A percentile compares a stretch with the other conserved stretches of the same genome.
phyloP scores from a whole-genome alignment of 2,329 filamentous ascomycete genomes.

The Botrytis hyacinthi region DNA sequence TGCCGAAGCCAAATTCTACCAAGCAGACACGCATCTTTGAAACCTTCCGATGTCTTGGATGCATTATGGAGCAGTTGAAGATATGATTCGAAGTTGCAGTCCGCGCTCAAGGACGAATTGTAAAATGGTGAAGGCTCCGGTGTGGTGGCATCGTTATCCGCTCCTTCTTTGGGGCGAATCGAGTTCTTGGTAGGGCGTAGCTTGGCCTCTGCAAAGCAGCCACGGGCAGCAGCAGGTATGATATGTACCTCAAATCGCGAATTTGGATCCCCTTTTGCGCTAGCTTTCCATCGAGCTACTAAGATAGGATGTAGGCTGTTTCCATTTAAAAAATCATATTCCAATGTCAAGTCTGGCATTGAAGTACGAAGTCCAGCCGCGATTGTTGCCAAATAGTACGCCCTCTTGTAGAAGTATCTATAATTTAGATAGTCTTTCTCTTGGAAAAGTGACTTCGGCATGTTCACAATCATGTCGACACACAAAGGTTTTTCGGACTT shows the following conservation, averaged over 20 bases:
- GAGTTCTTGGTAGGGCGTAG: constrained; percentile 68
- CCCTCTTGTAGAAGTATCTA: constrained; percentile 91
- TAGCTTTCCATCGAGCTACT: constrained; percentile 42
- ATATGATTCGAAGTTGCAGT: constrained; percentile 70
- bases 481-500: constrained; percentile 58
- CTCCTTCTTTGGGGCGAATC: constrained; percentile 56
- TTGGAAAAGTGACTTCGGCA: constrained; percentile 78
- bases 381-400: constrained; percentile 85
- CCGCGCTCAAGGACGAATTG: constrained; percentile 79
- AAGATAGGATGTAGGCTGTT: constrained; percentile 74
- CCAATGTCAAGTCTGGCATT: constrained; percentile 51
- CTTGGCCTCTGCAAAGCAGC: constrained; percentile 69
- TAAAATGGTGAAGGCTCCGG: constrained; percentile 73
- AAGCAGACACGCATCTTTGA: constrained; percentile 79
- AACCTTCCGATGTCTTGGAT: constrained; percentile 55
- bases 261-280: constrained; percentile 39
- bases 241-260: constrained; percentile 66
- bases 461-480: constrained; percentile 83
- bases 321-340: constrained; percentile 67
- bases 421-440: constrained; percentile 93
- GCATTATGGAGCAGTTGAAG: constrained; percentile 72
- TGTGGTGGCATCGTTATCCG: constrained; percentile 43
- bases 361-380: constrained; percentile 65
- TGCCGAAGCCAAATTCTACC: constrained; percentile 88
- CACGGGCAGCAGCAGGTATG: constrained; percentile 68